Conservation (phyloP, 164 flowering plant genomes). For the Aristolochia fimbriata region DNA sequence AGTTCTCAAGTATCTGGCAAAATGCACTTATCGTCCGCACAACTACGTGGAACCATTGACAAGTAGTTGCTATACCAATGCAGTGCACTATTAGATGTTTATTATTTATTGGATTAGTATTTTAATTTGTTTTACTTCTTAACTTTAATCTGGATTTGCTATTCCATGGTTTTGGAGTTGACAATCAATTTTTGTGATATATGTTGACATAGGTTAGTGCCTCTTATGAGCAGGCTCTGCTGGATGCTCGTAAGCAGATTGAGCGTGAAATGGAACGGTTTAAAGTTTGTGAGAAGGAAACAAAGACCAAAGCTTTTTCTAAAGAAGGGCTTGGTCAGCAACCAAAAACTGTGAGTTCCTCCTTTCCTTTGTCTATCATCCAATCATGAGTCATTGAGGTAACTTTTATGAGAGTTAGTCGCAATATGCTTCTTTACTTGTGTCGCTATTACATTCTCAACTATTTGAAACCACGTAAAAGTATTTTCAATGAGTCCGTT, state of each 20-base stretch:
- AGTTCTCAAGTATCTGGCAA: too few species aligned
- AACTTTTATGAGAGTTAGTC: too few species aligned
- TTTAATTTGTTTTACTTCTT: neutral
- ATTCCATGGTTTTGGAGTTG: slow-evolving; percentile 7
- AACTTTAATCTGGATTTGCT: neutral
- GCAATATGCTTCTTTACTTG: too few species aligned
- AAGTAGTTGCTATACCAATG: neutral
- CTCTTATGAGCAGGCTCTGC: slow-evolving; percentile 99
- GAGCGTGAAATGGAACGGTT: slow-evolving; percentile 99
- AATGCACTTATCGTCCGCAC: too few species aligned
- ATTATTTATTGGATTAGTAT: neutral
- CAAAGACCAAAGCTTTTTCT: slow-evolving; percentile 98
- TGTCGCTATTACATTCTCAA: too few species aligned
- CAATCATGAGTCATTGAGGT: neutral
- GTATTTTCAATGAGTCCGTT: too few species aligned
- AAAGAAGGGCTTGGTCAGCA: slow-evolving; percentile 99
- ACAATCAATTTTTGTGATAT: slow-evolving; percentile 20
- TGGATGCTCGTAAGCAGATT: slow-evolving; percentile 95
- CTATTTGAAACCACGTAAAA: too few species aligned
- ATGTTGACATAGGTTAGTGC: slow-evolving; percentile 97
- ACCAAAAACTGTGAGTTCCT: slow-evolving; percentile 77
- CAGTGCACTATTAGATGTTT: neutral
- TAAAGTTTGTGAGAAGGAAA: slow-evolving; percentile 97
- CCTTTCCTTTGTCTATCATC: neutral
- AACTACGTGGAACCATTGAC: too few species aligned